Evolutionary conservation across 176 grass and related monocot genomes (phyloP).

Genomic region (Musa beccarii): DNA sequence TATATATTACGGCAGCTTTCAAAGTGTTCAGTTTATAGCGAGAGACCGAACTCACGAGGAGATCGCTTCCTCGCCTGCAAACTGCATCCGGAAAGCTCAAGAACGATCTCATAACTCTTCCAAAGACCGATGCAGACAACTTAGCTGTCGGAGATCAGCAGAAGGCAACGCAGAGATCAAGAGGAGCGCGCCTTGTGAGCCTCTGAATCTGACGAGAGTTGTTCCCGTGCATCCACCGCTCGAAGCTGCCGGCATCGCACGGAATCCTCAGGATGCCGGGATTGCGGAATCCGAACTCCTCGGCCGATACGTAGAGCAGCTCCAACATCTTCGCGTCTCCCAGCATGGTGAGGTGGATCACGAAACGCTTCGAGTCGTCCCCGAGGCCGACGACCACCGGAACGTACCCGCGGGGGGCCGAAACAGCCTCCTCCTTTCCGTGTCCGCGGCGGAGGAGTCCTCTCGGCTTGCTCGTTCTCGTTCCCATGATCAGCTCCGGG

Average conservation of each 20-base stretch:
- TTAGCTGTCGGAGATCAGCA: not conserved
- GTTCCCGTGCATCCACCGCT: not conserved
- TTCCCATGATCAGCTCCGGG: not conserved
- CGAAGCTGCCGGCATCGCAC: not conserved
- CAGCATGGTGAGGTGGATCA: not conserved
- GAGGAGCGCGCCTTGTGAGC: not conserved
- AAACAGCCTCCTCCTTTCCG: not conserved
- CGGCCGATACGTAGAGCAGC: not conserved
- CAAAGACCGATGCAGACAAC: not conserved
- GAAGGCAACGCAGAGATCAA: not conserved
- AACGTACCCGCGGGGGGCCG: not conserved
- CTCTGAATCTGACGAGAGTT: not conserved
- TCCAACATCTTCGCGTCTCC: not conserved
- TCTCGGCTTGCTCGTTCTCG: not conserved
- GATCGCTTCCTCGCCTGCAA: too few relatives aligned
- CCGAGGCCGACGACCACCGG: not conserved
- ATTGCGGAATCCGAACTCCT: not conserved
- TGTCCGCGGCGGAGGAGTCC: not conserved
- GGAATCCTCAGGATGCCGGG: not conserved
- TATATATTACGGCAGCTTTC: too few relatives aligned
- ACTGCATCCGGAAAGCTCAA: too few relatives aligned
- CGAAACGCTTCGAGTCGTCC: not conserved
- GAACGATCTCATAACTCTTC: too few relatives aligned
- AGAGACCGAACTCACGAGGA: too few relatives aligned
- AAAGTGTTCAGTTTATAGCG: too few relatives aligned